A percentile compares a stretch with the other conserved stretches of the same genome.
Evolutionary conservation across 768 basidiomycete species (phyloP).

Genomic region (Coprinopsis cinerea): DNA sequence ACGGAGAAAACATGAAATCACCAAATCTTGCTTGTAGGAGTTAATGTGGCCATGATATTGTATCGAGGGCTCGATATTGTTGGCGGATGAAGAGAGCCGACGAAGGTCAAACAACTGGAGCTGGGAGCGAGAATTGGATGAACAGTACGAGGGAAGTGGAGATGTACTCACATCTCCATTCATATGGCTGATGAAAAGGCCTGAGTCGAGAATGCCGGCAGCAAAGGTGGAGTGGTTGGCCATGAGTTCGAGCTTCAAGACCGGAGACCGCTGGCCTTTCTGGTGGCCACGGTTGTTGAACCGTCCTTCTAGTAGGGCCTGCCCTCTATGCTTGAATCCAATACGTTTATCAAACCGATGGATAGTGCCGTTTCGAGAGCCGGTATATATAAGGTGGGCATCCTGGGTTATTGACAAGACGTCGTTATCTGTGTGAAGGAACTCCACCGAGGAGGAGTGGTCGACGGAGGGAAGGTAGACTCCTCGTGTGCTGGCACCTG

Average conservation of each 20-base stretch:
- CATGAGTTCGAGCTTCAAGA: slow-evolving; percentile 47
- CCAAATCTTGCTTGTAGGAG: slow-evolving; percentile 42
- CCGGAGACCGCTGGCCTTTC: slow-evolving; percentile 31
- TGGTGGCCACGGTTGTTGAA: slow-evolving; percentile 18
- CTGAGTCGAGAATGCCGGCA: slow-evolving; percentile 3
- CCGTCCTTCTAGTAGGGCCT: slow-evolving; percentile 34
- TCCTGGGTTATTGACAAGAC: slow-evolving; percentile 55
- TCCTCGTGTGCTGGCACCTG: slow-evolving; percentile 51
- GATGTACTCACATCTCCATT: slow-evolving; percentile 48
- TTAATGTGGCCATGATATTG: slow-evolving; percentile 55
- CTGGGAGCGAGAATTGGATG: slow-evolving; percentile 25
- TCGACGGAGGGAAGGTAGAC: slow-evolving; percentile 50
- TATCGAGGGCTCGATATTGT: slow-evolving; percentile 33
- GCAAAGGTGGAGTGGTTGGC: slow-evolving; percentile 5
- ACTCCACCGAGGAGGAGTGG: slow-evolving; percentile 24
- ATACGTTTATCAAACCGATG: slow-evolving; percentile 53
- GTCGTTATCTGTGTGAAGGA: slow-evolving; percentile 52
- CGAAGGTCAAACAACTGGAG: slow-evolving; percentile 60
- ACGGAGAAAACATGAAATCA: slow-evolving; percentile 24
- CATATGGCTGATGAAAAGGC: slow-evolving; percentile 50
- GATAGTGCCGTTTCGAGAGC: slow-evolving; percentile 55
- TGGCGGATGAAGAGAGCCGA: slow-evolving; percentile 29
- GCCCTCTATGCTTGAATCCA: slow-evolving; percentile 23
- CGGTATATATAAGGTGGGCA: slow-evolving; percentile 44
- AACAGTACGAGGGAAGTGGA: background rate